phyloP scores from a whole-genome alignment of 2,329 filamentous ascomycete genomes.

The Sporothrix globosa region DNA sequence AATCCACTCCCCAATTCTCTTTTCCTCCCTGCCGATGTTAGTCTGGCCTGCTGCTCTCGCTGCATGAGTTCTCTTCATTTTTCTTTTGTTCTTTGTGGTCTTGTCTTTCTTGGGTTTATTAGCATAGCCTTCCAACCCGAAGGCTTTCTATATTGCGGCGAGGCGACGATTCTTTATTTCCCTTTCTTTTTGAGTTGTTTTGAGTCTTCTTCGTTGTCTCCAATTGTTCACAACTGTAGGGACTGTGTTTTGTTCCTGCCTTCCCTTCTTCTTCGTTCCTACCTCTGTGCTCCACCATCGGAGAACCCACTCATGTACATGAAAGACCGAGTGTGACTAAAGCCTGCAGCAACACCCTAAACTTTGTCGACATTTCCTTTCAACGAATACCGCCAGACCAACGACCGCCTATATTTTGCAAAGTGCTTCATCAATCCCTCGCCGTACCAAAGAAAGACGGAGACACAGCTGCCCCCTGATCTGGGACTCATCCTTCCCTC shows the following conservation, averaged over 20 bases:
- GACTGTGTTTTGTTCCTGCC: background rate
- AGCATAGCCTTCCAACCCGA: too few relatives aligned
- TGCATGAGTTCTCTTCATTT: background rate
- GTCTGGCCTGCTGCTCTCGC: background rate
- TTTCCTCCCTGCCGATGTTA: conserved; percentile 3
- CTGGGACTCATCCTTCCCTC: background rate
- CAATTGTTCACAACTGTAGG: background rate
- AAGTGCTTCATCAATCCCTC: conserved; percentile 2
- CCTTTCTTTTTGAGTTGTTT: background rate
- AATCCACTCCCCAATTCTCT: conserved; percentile 24
- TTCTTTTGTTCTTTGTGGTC: background rate
- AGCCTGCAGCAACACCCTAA: conserved; percentile 18
- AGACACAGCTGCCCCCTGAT: conserved; percentile 26
- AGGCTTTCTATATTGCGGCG: background rate
- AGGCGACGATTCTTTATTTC: background rate
- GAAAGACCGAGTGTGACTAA: conserved; percentile 18
- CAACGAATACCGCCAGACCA: conserved; percentile 3
- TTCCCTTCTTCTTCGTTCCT: background rate
- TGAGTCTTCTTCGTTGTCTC: background rate
- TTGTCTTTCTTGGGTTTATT: background rate
- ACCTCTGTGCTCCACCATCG: background rate
- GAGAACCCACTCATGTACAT: conserved; percentile 8
- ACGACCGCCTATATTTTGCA: conserved; percentile 2
- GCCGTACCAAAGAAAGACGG: conserved; percentile 15
- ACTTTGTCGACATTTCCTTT: conserved; percentile 9